phyloP scores from a whole-genome alignment of 768 basidiomycete genomes.

The Botryobasidium botryosum region DNA sequence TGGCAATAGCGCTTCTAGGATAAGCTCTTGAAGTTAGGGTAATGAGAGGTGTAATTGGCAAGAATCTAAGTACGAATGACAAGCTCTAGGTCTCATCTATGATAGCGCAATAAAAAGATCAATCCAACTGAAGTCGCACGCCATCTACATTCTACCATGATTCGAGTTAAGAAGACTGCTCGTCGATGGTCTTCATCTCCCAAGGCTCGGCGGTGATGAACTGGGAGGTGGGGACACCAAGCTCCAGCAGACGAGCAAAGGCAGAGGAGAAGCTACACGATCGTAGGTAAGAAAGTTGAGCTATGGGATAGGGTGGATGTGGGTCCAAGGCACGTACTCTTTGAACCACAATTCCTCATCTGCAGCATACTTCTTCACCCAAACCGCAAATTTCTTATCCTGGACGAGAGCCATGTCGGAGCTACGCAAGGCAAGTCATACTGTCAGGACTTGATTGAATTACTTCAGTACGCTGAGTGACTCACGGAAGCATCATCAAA shows the following conservation, averaged over 20 bases:
- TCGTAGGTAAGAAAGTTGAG: background rate
- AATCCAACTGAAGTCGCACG: too few relatives aligned
- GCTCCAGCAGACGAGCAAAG: slow-evolving; percentile 69
- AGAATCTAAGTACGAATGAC: too few relatives aligned
- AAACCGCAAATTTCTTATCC: slow-evolving; percentile 89
- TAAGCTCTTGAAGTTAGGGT: too few relatives aligned
- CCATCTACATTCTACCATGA: too few relatives aligned
- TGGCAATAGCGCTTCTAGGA: too few relatives aligned
- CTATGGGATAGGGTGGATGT: background rate
- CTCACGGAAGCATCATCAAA: slow-evolving; percentile 93
- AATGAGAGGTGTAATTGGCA: too few relatives aligned
- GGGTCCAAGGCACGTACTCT: slow-evolving; percentile 41
- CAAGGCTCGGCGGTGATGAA: slow-evolving; percentile 58
- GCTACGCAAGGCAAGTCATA: slow-evolving; percentile 21
- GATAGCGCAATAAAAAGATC: too few relatives aligned
- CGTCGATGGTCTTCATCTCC: slow-evolving; percentile 40
- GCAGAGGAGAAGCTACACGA: slow-evolving; percentile 58
- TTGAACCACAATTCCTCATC: slow-evolving; percentile 80
- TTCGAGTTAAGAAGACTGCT: slow-evolving; percentile 19
- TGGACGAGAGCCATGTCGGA: slow-evolving; percentile 78
- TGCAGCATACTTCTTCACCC: slow-evolving; percentile 71
- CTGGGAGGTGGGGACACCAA: slow-evolving; percentile 77
- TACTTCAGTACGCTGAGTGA: slow-evolving; percentile 11
- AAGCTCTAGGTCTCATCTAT: too few relatives aligned
- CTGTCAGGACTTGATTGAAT: background rate